Percentiles rank a stretch among this genome's conserved stretches.
Evolutionary conservation across 2,329 filamentous ascomycete species (phyloP).

Genomic region (Bipolaris victoriae): DNA sequence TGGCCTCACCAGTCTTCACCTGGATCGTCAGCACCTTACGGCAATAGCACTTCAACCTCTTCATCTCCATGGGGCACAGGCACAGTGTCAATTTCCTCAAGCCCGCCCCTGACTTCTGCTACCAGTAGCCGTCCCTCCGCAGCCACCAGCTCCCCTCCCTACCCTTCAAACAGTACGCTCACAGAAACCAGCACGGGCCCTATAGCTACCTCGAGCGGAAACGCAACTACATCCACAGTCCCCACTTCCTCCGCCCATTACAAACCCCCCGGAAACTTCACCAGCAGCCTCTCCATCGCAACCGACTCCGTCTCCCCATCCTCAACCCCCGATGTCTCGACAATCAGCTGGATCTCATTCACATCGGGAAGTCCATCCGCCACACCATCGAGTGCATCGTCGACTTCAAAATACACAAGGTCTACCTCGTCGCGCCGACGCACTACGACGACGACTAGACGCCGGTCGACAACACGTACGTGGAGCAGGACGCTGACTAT

Average conservation of each 20-base stretch:
- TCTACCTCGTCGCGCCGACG: neutral
- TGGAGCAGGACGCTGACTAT: conserved; percentile 13
- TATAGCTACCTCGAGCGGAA: conserved; percentile 5
- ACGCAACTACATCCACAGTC: neutral
- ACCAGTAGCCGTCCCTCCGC: neutral
- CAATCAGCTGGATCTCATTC: conserved; percentile 11
- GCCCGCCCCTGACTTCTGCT: conserved; percentile 2
- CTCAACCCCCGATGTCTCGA: conserved; percentile 4
- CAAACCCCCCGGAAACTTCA: conserved; percentile 8
- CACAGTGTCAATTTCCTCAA: conserved; percentile 5
- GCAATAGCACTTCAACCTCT: conserved; percentile 13
- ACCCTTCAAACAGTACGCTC: conserved; percentile 7
- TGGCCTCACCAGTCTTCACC: neutral
- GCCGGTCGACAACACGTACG: neutral
- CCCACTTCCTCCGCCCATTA: conserved; percentile 16
- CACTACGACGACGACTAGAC: neutral
- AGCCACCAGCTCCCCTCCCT: conserved; percentile 4
- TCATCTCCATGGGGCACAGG: conserved; percentile 12
- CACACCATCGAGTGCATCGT: neutral
- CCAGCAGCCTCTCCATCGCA: neutral
- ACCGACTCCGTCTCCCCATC: conserved; percentile 5
- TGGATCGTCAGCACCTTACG: conserved; percentile 17
- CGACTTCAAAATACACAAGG: neutral
- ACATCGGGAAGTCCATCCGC: conserved; percentile 2
- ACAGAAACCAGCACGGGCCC: conserved; percentile 7